Conservation (phyloP, 2,329 filamentous ascomycete genomes). For the Pseudopyrenochaeta lycopersici region DNA sequence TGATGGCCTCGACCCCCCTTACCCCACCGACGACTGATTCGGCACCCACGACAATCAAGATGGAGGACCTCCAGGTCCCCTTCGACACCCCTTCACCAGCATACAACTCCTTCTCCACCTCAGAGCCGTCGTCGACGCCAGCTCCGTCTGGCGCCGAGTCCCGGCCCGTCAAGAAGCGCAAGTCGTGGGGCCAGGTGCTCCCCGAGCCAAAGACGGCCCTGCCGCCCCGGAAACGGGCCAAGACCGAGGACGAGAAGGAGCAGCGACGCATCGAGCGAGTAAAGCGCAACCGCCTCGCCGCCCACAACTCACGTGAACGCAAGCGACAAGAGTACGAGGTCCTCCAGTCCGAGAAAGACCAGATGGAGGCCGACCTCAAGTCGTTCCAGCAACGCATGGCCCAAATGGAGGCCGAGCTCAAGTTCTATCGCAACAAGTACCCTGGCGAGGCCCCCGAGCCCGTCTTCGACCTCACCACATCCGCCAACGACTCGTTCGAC, state of each 20-base stretch:
- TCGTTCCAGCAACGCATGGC: conserved; percentile 59
- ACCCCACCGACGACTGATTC: conserved; percentile 33
- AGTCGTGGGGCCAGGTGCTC: conserved; percentile 98
- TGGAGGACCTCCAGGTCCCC: conserved; percentile 50
- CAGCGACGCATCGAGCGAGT: conserved; percentile 97
- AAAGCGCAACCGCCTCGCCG: conserved; percentile 92
- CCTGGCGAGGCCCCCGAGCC: conserved; percentile 37
- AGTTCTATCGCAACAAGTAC: conserved; percentile 44
- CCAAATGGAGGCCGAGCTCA: conserved; percentile 60
- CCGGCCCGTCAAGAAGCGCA: conserved; percentile 88
- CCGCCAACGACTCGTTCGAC: conserved; percentile 31
- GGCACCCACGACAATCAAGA: conserved; percentile 50
- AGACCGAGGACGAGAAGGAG: conserved; percentile 99
- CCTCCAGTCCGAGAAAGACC: conserved; percentile 71
- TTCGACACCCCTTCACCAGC: conserved; percentile 31
- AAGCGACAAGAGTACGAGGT: conserved; percentile 91
- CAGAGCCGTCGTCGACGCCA: conserved; percentile 30
- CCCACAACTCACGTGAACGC: conserved; percentile 94
- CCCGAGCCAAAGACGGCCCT: conserved; percentile 97
- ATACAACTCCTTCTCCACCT: conserved; percentile 23
- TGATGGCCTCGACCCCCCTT: conserved; percentile 33
- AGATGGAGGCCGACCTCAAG: conserved; percentile 71
- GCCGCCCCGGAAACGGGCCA: conserved; percentile 94
- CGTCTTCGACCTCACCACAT: conserved; percentile 32
- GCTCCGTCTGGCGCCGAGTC: conserved; percentile 30